Evolutionary conservation across 139 green algal species (phyloP).

Genomic region (Gonium pectorale): DNA sequence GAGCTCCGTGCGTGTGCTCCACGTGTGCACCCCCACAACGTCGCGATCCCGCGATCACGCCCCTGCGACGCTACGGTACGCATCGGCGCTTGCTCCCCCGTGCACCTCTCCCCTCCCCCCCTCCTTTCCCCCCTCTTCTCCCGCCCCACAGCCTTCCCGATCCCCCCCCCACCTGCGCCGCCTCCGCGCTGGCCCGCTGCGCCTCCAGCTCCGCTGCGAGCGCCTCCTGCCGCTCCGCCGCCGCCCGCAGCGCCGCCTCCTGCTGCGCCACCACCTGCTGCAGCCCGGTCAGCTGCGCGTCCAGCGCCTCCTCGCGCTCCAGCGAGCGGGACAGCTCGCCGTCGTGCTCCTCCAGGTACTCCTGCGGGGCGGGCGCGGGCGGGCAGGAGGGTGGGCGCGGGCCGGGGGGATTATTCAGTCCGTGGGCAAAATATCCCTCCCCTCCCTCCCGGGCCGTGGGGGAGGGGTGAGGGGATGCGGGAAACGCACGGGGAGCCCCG

Average conservation of each 20-base stretch:
- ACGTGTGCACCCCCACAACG: too few relatives aligned
- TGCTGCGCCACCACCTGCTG: slow-evolving; percentile 25
- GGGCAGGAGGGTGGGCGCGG: not conserved
- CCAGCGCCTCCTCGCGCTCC: slow-evolving; percentile 44
- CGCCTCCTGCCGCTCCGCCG: slow-evolving; percentile 19
- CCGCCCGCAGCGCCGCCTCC: slow-evolving; percentile 5
- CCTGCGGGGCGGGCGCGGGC: not conserved
- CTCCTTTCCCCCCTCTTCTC: not conserved
- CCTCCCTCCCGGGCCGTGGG: too few relatives aligned
- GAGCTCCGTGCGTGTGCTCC: too few relatives aligned
- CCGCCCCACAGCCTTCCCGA: not conserved
- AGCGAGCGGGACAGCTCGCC: slow-evolving; percentile 27
- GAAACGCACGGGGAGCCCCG: too few relatives aligned
- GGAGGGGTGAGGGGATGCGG: too few relatives aligned
- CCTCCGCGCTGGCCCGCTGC: not conserved
- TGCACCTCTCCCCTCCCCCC: too few relatives aligned
- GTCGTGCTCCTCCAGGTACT: slow-evolving; percentile 42
- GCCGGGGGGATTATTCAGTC: too few relatives aligned
- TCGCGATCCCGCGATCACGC: too few relatives aligned
- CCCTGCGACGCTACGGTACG: too few relatives aligned
- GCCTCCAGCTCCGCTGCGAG: slow-evolving; percentile 21
- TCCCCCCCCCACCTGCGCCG: slow-evolving; percentile 5
- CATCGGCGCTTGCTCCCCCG: too few relatives aligned
- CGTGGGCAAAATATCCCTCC: too few relatives aligned
- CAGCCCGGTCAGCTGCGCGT: slow-evolving; percentile 28